phyloP scores from a whole-genome alignment of 108 stramenopile species.

The Discostella pseudostelligera region DNA sequence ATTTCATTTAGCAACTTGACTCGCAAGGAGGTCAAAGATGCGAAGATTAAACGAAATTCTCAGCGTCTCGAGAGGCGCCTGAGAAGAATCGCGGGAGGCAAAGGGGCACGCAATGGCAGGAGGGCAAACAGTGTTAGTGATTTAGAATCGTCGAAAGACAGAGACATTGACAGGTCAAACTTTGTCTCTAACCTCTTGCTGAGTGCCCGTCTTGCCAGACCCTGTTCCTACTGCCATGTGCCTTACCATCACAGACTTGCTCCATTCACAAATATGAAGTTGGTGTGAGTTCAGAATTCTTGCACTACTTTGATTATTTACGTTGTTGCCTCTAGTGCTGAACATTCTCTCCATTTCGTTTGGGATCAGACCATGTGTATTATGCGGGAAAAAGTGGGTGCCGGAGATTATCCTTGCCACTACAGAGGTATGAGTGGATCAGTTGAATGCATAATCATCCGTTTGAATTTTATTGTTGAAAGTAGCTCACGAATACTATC shows the following conservation, averaged over 20 bases:
- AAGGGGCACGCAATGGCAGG: slow-evolving; percentile 18
- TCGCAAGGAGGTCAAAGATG: slow-evolving; percentile 37
- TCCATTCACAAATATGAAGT: slow-evolving; percentile 94
- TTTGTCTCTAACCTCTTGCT: slow-evolving; percentile 48
- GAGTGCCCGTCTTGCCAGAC: slow-evolving; percentile 64
- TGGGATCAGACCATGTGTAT: slow-evolving; percentile 63
- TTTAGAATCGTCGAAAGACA: slow-evolving; percentile 14
- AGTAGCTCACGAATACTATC: neutral
- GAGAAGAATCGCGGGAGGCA: slow-evolving; percentile 31
- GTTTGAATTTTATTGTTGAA: neutral
- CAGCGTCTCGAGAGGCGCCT: slow-evolving; percentile 42
- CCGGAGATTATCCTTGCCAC: slow-evolving; percentile 82
- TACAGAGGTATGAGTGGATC: slow-evolving; percentile 28
- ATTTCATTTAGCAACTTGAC: slow-evolving; percentile 29
- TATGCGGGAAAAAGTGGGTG: slow-evolving; percentile 97
- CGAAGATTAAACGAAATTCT: slow-evolving; percentile 35
- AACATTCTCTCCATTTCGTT: neutral
- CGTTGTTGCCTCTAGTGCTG: neutral
- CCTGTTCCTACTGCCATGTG: slow-evolving; percentile 93
- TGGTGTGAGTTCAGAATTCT: slow-evolving; percentile 42
- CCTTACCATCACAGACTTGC: slow-evolving; percentile 94
- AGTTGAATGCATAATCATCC: neutral
- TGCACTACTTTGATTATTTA: neutral
- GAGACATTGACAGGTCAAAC: slow-evolving; percentile 30
- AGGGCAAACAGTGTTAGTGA: slow-evolving; percentile 3